Evolutionary conservation across 768 basidiomycete species (phyloP), one percentile per base, ranked within the genome.

Genomic region (Xanthoconium purpureum): DNA sequence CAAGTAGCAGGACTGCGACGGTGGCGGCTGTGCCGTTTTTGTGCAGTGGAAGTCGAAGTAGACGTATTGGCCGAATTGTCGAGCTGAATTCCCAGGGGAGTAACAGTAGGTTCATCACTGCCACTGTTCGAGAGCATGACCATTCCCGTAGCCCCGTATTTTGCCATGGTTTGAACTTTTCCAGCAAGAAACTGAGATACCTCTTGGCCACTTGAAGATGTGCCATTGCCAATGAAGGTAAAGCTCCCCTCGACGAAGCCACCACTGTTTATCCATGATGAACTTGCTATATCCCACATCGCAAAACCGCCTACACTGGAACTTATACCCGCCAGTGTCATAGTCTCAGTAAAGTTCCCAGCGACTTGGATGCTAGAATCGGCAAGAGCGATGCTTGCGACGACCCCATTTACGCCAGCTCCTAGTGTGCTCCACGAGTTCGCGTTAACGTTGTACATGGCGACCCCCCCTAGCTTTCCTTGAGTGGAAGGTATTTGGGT

Each of bases 131-230:
- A 78, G 20, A 97, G 72, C 72, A 88, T 80, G 44, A 90, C 89
- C 69, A 94, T 80, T 8, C 94, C 94, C 51, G 78, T 82, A 0
- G 91, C 89, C 20, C 91, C 89, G 60, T 85, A 89, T 62, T 77
- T 74, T 51, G 80, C 76, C 33, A 83, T 80, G 6, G 79, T 74
- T 2, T 66, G 63, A 20, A 91, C 75, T 54, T 79, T 87, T 6
- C 91, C 91, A 12, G 89, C 89, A 14, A 93, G 63, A 61, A 86
- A 79, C 69, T 91, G 86, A 0, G 76, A 66, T 17, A 72, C 67
- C 12, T 71, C 61, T 61, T 75, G 70, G 20, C 72, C 71, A 33
- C 68, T 71, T 15, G 69, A 69, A 6, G 81, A 74, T 37, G 88
- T 88, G 43, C 81, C 81, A 51, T 91, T 89, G 28, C 79, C 79